phyloP scores from a whole-genome alignment of 495 filamentous ascomycete species.

The Neurospora hispaniola region DNA sequence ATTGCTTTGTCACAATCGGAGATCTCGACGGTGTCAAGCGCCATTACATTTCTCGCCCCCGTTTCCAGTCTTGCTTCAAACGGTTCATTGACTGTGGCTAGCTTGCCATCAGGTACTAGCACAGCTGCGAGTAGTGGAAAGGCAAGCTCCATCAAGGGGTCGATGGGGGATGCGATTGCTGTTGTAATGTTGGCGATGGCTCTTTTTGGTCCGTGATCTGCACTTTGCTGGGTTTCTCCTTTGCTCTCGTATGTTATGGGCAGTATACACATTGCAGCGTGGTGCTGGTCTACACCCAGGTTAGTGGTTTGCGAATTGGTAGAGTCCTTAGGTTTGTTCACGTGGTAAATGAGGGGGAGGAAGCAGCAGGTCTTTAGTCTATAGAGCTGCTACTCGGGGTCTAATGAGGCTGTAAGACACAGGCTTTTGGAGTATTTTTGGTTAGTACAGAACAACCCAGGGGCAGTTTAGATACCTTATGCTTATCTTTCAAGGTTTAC shows the following conservation, averaged over 20 bases:
- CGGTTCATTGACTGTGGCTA: background rate
- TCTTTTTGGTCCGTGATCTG: background rate
- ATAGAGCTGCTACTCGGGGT: background rate
- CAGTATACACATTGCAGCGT: background rate
- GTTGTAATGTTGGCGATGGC: conserved; percentile 20
- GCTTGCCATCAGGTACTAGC: background rate
- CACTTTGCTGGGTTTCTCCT: background rate
- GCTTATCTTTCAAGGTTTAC: background rate
- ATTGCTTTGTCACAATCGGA: background rate
- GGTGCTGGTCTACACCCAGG: background rate
- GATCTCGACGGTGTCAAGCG: background rate
- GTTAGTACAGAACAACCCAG: background rate
- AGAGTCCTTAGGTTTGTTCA: background rate
- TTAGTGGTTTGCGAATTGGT: background rate
- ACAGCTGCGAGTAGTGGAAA: background rate
- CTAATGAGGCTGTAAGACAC: background rate
- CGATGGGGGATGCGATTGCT: conserved; percentile 18
- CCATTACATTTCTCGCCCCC: background rate
- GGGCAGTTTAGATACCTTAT: background rate
- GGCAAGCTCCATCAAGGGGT: conserved; percentile 7
- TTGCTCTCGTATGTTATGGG: background rate
- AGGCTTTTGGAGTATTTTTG: background rate
- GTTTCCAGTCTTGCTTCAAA: background rate
- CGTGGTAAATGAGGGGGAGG: background rate
- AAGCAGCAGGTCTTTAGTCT: background rate